Evolutionary conservation across 768 basidiomycete species (phyloP), one percentile per base, ranked within the genome.

Genomic region (Flagelloscypha sp.): DNA sequence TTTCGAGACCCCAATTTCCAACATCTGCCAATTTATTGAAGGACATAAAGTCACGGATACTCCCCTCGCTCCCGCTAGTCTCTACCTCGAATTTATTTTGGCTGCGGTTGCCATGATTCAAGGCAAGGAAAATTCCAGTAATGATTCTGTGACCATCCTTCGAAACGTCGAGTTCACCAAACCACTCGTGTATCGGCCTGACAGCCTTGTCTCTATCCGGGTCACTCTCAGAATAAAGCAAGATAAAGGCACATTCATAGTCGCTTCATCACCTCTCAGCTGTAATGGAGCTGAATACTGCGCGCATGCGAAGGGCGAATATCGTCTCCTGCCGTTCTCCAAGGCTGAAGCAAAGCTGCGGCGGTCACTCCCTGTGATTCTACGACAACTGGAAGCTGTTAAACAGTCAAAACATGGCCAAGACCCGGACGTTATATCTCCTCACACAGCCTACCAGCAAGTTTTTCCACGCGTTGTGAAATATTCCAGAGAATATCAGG

Each of bases 391-490:
- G 17, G 38, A 50, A 4, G 49, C 49, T 1, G 47, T 74, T 12
- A 13, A 55, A 11, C 43, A 49, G 12, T 51, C 58, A 1, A 41
- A 36, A 12, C 45, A 47, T 22, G 51, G 45, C 18, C 44, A 35
- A 12, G 37, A 30, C 1, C 49, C 55, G 2, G 75, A 79, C 50
- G 63, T 62, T 0, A 78, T 80, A 51, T 68, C 65, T 3, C 63
- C 68, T 13, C 71, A 68, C 24, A 74, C 72, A 0, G 54, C 66
- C 1, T 86, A 86, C 49, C 70, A 81, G 27, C 62, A 76, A 24
- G 70, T 84, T 33, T 84, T 84, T 45, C 68, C 80, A 15, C 72
- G 77, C 6, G 63, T 84, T 30, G 82, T 86, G 17, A 63, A 70
- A 11, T 86, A 85, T 45, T 63, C 70, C 1, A 52, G 62, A 22